Conservation (phyloP, 83 land plant genomes). For the Diphasiastrum complanatum region DNA sequence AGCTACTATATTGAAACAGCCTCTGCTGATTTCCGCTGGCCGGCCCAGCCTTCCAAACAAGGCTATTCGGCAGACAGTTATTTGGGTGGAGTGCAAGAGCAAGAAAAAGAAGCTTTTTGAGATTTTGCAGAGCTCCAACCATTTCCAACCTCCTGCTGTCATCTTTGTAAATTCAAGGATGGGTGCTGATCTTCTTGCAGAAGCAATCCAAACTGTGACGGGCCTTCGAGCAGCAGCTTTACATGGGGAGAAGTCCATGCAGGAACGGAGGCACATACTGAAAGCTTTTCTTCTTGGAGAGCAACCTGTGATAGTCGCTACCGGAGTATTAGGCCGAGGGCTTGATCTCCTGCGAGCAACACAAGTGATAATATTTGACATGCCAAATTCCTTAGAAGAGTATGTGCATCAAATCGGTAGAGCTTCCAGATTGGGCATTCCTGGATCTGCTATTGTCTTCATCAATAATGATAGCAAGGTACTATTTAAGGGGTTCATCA, state of each 20-base stretch:
- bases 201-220: slow-evolving; percentile 56
- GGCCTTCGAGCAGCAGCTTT: slow-evolving; percentile 53
- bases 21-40: slow-evolving; percentile 48
- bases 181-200: slow-evolving; percentile 77
- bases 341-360: slow-evolving; percentile 56
- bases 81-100: slow-evolving; percentile 85
- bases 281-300: slow-evolving; percentile 61
- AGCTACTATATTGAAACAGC: slow-evolving; percentile 42
- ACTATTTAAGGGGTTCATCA: slow-evolving; percentile 49
- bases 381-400: slow-evolving; percentile 78
- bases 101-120: slow-evolving; percentile 89
- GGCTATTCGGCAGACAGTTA: slow-evolving; percentile 63
- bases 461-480: slow-evolving; percentile 70
- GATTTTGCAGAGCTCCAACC: slow-evolving; percentile 55
- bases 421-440: slow-evolving; percentile 75
- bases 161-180: slow-evolving; percentile 75
- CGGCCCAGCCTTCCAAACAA: slow-evolving; percentile 45
- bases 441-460: slow-evolving; percentile 73
- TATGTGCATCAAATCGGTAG: slow-evolving; percentile 86
- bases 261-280: slow-evolving; percentile 67
- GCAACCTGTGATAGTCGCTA: slow-evolving; percentile 67
- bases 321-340: slow-evolving; percentile 82
- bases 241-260: slow-evolving; percentile 90
- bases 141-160: slow-evolving; percentile 74
- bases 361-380: slow-evolving; percentile 88